These are phyloP conservation scores for Dendrobium huoshanense DNA, from an alignment of 106 monocot species.

Conservation along the genomic window DNA sequence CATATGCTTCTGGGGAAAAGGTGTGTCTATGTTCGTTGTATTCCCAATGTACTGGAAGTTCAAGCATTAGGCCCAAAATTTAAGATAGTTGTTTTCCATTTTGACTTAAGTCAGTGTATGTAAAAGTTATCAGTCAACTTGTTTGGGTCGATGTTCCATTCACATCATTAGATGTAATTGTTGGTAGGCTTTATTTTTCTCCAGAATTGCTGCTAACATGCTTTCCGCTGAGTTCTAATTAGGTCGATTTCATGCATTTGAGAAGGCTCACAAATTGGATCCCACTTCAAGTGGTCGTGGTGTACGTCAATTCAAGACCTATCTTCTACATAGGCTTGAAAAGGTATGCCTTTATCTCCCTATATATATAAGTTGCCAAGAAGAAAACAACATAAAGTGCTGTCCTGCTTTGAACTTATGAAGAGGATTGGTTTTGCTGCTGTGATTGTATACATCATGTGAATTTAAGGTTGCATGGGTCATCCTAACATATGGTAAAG, in stretches of 20 bases:
- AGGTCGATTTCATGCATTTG: conserved; percentile 97
- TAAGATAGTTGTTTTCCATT: neutral
- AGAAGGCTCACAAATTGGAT: conserved; percentile 77
- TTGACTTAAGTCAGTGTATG: neutral
- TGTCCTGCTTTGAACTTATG: neutral
- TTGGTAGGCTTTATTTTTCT: neutral
- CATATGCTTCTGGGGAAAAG: neutral
- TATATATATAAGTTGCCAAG: neutral
- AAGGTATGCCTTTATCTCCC: conserved; percentile 36
- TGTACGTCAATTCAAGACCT: conserved; percentile 95
- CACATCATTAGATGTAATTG: neutral
- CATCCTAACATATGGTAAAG: neutral
- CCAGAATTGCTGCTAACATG: neutral
- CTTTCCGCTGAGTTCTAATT: neutral
- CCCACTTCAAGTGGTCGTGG: conserved; percentile 80
- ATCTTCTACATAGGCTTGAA: conserved; percentile 85
- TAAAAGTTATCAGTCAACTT: neutral
- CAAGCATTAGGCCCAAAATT: neutral
- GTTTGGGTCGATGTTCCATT: neutral
- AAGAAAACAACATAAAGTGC: neutral
- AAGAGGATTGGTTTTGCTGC: conserved; percentile 1
- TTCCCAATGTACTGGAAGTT: neutral
- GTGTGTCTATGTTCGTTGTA: neutral
- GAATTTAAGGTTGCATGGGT: neutral
- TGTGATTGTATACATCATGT: neutral